Conservation (phyloP, 2,329 filamentous ascomycete genomes). For the Leptographium wingfieldii region DNA sequence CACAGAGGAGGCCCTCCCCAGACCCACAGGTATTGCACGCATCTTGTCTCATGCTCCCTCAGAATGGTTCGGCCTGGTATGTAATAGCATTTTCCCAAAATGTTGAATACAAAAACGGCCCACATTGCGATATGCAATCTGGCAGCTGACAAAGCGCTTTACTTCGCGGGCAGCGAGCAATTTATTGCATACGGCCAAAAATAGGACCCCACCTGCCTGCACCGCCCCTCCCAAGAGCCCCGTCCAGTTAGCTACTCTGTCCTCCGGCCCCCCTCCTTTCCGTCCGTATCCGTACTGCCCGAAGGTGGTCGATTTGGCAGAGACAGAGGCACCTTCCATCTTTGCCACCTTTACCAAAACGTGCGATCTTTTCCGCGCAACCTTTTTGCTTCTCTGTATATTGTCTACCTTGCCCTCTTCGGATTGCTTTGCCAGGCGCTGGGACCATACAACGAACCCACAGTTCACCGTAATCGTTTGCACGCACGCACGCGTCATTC, state of each 20-base stretch:
- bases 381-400: background rate
- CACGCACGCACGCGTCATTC: conserved; percentile 1
- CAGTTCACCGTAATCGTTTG: background rate
- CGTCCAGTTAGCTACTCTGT: background rate
- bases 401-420: background rate
- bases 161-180: background rate
- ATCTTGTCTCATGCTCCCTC: background rate
- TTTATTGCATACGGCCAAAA: background rate
- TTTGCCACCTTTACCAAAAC: background rate
- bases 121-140: background rate
- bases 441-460: background rate
- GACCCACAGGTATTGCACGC: background rate
- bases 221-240: background rate
- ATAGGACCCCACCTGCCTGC: background rate
- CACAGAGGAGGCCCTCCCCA: background rate
- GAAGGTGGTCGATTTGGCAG: background rate
- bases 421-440: background rate
- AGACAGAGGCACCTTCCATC: background rate
- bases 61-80: background rate
- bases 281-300: conserved; percentile 4
- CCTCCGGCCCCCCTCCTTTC: background rate
- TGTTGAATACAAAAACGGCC: background rate
- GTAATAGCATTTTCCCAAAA: background rate
- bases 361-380: background rate
- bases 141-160: background rate